Conservation (phyloP, 805 yeast genomes). For the Sugiyamaella chiloensis region DNA sequence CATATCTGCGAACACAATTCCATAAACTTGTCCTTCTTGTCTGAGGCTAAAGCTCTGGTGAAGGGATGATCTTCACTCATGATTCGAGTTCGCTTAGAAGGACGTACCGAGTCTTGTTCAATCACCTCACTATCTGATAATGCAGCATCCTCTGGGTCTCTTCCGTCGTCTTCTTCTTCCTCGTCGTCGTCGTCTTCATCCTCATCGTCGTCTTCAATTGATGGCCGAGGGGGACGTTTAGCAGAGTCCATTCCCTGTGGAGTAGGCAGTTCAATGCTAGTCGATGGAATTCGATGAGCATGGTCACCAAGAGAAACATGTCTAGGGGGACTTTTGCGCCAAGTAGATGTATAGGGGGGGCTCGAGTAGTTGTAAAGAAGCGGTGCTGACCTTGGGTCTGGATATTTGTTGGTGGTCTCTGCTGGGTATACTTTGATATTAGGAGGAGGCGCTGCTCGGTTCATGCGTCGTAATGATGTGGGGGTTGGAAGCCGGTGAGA, state of each 20-base stretch:
- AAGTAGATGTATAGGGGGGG: conserved; percentile 8
- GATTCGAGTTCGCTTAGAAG: conserved; percentile 13
- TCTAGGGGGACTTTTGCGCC: conserved; percentile 8
- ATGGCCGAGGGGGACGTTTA: conserved; percentile 6
- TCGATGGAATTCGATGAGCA: not conserved
- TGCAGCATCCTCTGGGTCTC: conserved; percentile 26
- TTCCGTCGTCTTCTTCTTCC: conserved; percentile 23
- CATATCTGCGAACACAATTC: conserved; percentile 33
- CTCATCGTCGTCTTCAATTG: not conserved
- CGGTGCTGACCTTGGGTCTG: conserved; percentile 14
- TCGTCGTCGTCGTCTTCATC: conserved; percentile 20
- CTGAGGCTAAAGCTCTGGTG: not conserved
- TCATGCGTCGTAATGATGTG: conserved; percentile 6
- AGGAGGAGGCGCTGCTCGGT: conserved; percentile 9
- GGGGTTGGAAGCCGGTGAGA: conserved; percentile 7
- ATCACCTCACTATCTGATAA: conserved; percentile 23
- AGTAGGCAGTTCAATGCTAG: conserved; percentile 7
- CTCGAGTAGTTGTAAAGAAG: conserved; percentile 9
- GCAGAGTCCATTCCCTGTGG: conserved; percentile 8
- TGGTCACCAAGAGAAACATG: conserved; percentile 3
- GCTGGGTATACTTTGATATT: conserved; percentile 12
- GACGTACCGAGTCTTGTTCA: conserved; percentile 10
- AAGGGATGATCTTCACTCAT: conserved; percentile 13
- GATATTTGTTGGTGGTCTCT: conserved; percentile 7
- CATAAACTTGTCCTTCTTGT: conserved; percentile 28